Evolutionary conservation across 2,329 filamentous ascomycete genomes (phyloP).

Genomic region (Ploettnerulaceae sp.): DNA sequence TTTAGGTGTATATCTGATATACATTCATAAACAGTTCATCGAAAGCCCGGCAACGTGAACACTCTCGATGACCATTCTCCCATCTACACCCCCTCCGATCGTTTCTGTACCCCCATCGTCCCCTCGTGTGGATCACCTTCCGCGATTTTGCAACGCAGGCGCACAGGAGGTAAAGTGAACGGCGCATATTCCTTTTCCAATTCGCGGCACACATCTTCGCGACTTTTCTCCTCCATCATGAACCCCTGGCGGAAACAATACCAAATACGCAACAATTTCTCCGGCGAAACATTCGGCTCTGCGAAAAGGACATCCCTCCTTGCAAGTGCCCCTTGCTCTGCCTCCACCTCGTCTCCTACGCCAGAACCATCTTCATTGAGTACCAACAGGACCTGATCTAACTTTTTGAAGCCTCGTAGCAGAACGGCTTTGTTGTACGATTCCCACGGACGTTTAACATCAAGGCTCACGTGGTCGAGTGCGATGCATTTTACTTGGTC

Average conservation of each 20-base stretch:
- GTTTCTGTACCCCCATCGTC: no score
- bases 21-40: no score
- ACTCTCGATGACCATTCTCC: no score
- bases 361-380: constrained; percentile 7
- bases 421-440: constrained; percentile 46
- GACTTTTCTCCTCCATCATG: constrained; percentile 23
- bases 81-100: no score
- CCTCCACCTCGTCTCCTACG: constrained; percentile 1
- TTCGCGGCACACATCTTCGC: constrained; percentile 25
- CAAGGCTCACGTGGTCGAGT: constrained; percentile 42
- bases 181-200: constrained; percentile 21
- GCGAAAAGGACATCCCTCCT: constrained; percentile 25
- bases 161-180: constrained; percentile 26
- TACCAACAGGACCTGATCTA: constrained; percentile 28
- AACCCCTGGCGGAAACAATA: constrained; percentile 29
- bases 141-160: no score
- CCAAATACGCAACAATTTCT: constrained; percentile 26
- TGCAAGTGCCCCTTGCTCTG: no score
- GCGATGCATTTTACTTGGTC: constrained; percentile 39
- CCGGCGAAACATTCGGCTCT: constrained; percentile 19
- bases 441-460: constrained; percentile 46
- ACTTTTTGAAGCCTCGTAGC: constrained; percentile 39
- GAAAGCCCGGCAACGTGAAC: no score
- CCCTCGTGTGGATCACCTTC: no score
- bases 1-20: no score